A percentile compares a stretch with the other conserved stretches of the same genome.
phyloP scores from a whole-genome alignment of 1,284 basidiomycete species.

The Porogramme epimiltina region DNA sequence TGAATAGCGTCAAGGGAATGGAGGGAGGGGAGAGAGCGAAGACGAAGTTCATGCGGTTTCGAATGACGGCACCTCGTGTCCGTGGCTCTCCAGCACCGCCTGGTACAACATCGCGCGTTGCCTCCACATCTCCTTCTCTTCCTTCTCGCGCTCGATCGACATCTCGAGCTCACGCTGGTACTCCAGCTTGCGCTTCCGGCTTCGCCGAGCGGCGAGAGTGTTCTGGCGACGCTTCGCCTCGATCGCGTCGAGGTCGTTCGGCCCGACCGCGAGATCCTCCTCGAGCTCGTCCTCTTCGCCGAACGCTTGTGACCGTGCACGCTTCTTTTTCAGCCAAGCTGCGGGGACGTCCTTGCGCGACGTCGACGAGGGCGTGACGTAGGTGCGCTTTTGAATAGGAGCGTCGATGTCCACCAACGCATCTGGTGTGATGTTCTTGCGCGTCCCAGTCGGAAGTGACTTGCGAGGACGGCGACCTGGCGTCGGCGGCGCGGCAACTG shows the following conservation, averaged over 20 bases:
- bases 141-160: slow-evolving; percentile 45
- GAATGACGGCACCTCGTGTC: slow-evolving; percentile 44
- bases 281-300: slow-evolving; percentile 57
- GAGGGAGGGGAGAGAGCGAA: slow-evolving; percentile 8
- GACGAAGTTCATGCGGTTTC: slow-evolving; percentile 29
- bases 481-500: slow-evolving; percentile 24
- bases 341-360: slow-evolving; percentile 53
- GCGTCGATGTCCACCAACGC: slow-evolving; percentile 46
- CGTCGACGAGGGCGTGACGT: slow-evolving; percentile 47
- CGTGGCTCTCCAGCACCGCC: slow-evolving; percentile 48
- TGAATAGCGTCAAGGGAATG: slow-evolving; percentile 12
- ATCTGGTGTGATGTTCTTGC: slow-evolving; percentile 46
- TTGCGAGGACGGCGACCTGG: slow-evolving; percentile 45
- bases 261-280: slow-evolving; percentile 41
- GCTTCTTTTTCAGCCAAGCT: slow-evolving; percentile 53
- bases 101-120: slow-evolving; percentile 49
- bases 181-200: slow-evolving; percentile 76
- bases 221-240: slow-evolving; percentile 80
- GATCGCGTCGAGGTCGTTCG: slow-evolving; percentile 64
- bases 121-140: slow-evolving; percentile 60
- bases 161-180: slow-evolving; percentile 66
- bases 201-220: slow-evolving; percentile 77
- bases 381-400: slow-evolving; percentile 49
- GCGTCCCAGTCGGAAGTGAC: slow-evolving; percentile 42
- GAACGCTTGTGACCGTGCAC: slow-evolving; percentile 50